Conservation (phyloP, 2,329 filamentous ascomycete species). For the Verticillium nonalfalfae region DNA sequence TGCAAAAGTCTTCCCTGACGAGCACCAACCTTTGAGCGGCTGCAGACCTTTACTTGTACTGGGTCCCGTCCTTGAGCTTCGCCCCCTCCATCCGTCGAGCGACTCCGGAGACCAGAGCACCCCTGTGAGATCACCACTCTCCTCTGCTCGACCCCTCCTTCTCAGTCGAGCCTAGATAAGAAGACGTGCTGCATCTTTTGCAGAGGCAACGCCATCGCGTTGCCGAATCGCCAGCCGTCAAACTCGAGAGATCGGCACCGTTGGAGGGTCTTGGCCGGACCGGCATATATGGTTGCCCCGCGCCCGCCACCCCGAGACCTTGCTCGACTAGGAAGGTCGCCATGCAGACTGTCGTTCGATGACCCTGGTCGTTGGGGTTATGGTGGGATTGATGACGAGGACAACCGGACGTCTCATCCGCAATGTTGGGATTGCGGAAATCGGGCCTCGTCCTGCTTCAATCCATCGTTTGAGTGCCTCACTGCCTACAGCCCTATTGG, state of each 20-base stretch:
- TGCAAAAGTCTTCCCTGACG: background rate
- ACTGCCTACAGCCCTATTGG: too few relatives aligned
- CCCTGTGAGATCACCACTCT: background rate
- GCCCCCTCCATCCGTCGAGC: background rate
- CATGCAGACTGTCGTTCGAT: background rate
- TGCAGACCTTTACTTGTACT: background rate
- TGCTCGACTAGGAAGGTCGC: constrained; percentile 2
- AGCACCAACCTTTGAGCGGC: background rate
- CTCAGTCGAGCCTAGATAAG: background rate
- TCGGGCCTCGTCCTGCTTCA: background rate
- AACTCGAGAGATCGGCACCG: background rate
- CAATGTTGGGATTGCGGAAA: background rate
- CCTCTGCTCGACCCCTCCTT: background rate
- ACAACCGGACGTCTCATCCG: background rate
- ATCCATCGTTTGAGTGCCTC: too few relatives aligned
- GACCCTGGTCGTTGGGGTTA: background rate
- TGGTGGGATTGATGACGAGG: background rate
- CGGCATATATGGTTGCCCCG: background rate
- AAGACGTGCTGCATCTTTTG: background rate
- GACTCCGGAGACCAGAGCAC: background rate
- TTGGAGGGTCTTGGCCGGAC: background rate
- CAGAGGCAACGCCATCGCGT: background rate
- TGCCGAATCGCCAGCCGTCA: background rate
- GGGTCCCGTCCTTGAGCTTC: background rate
- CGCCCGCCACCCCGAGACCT: background rate